Base-by-base conservation (phyloP, 1,139 yeast species). In the Geotrichum aggregatum region DNA sequence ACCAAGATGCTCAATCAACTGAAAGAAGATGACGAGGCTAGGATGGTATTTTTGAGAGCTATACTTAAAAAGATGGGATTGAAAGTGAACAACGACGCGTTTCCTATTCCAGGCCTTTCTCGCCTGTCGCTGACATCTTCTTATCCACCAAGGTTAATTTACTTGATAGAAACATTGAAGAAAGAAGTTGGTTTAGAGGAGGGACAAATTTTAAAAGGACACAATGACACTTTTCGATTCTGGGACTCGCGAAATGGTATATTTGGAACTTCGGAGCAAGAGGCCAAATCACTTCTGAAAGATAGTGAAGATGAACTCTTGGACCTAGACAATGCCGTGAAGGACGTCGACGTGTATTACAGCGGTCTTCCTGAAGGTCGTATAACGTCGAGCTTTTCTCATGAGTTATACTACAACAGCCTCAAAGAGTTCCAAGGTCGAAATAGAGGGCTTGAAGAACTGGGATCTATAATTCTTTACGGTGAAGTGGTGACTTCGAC, bases 401-500 rank as follows among this genome's bases (percentile, higher is more conserved):
- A 84, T 65, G 61, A 65, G 8, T 64, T 72, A 22, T 92, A 84
- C 64, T 85, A 77, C 64, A 64, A 68, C 6, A 62, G 69, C 31
- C 69, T 91, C 50, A 66, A 70, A 18, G 65, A 61, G 19, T 65
- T 73, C 14, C 60, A 68, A 38, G 55, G 50, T 24, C 54, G 54
- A 31, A 26, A 39, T 14, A 47, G 50, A 3, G 28, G 26, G 18
- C 13, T n/a, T 5, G 49, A 42, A 30, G 74, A 71, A 1, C 69
- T 84, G 44, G 98, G 97, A 0, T 70, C 83, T 0, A 65, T 77
- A 1, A 66, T 87, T 26, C 72, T 87, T 14, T 91, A 91, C 63
- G 89, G 89, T 3, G 97, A 92, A 63, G 95, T 91, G 2, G 82
- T 91, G 1, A 86, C 96, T 0, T 91, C 98, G 0, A 92, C 98